A percentile compares a stretch with the other conserved stretches of the same genome.
These are phyloP conservation scores for Colletotrichum theobromicola DNA, from an alignment of 2,329 filamentous ascomycete genomes.

Conservation along the genomic window DNA sequence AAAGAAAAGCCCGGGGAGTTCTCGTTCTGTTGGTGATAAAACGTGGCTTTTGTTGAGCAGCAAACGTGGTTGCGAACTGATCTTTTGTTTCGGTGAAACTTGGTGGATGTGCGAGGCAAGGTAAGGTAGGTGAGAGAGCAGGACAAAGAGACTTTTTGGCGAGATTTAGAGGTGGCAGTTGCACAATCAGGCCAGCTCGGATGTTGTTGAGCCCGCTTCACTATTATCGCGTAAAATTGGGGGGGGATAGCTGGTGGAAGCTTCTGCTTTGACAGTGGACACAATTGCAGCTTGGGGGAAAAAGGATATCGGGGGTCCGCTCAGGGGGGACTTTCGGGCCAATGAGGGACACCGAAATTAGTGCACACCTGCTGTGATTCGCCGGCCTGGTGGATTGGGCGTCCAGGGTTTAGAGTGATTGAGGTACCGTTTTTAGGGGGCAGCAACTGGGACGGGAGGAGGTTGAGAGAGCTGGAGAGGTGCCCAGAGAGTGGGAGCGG, in stretches of 20 bases:
- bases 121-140: neutral
- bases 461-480: neutral
- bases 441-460: neutral
- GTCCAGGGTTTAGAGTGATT: neutral
- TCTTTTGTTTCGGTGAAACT: neutral
- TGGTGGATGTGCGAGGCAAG: neutral
- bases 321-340: neutral
- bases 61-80: neutral
- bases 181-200: constrained; percentile 13
- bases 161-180: neutral
- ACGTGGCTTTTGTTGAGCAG: constrained; percentile 11
- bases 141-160: neutral
- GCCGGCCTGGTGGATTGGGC: neutral
- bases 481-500: neutral
- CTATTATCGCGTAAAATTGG: constrained; percentile 15
- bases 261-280: constrained; percentile 7
- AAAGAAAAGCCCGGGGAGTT: neutral
- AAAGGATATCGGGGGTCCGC: constrained; percentile 1
- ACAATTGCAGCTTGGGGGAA: constrained; percentile 11
- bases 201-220: constrained; percentile 21
- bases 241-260: constrained; percentile 15
- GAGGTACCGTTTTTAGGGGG: neutral
- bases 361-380: constrained; percentile 15
- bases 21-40: neutral
- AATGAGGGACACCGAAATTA: constrained; percentile 14